These are phyloP conservation scores for Lathyrus sativus DNA, from an alignment of 306 rosid species.

Conservation along the genomic window DNA sequence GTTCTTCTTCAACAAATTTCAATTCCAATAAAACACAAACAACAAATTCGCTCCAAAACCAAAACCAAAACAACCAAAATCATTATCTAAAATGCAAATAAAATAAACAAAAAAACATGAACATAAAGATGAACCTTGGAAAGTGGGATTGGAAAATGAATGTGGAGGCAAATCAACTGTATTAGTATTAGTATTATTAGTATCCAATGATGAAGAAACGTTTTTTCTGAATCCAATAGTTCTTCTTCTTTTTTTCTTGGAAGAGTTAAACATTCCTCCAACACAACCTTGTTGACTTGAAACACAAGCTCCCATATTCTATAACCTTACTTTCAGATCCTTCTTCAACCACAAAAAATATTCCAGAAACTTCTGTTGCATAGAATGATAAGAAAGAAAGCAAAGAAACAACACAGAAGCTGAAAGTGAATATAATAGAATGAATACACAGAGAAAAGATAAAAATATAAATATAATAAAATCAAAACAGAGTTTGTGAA, in stretches of 20 bases:
- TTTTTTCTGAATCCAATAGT: constrained; percentile 48
- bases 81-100: constrained; percentile 18
- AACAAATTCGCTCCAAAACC: constrained; percentile 24
- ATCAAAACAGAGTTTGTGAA: constrained; percentile 5
- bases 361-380: constrained; percentile 29
- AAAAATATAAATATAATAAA: background rate
- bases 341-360: constrained; percentile 25
- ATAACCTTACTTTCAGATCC: constrained; percentile 36
- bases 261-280: constrained; percentile 54
- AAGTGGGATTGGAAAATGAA: constrained; percentile 62
- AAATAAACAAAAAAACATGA: background rate
- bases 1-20: background rate
- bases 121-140: constrained; percentile 58
- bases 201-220: constrained; percentile 58
- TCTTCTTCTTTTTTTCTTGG: constrained; percentile 54
- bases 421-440: constrained; percentile 8
- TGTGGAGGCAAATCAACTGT: constrained; percentile 49
- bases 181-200: background rate
- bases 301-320: constrained; percentile 79
- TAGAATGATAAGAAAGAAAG: constrained; percentile 18
- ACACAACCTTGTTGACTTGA: constrained; percentile 71
- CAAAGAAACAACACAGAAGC: constrained; percentile 26
- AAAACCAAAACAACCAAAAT: constrained; percentile 3
- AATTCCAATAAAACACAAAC: constrained; percentile 34
- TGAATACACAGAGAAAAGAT: background rate